Evolutionary conservation across 1,284 basidiomycete genomes (phyloP).

Genomic region (Heimioporus retisporus): DNA sequence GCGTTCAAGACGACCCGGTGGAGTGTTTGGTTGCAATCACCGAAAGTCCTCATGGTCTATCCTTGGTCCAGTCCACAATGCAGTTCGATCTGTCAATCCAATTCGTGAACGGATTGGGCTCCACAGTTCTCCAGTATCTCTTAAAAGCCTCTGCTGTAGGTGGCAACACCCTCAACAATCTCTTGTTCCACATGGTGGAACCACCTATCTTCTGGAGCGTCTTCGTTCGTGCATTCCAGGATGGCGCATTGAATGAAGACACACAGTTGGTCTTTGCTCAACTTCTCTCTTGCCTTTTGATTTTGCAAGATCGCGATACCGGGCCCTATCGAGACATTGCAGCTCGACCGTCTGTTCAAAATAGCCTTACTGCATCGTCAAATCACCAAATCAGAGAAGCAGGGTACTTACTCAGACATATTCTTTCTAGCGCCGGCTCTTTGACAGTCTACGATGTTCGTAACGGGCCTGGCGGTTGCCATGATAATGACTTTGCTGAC

Average conservation of each 20-base stretch:
- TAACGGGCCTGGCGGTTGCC: conserved; percentile 64
- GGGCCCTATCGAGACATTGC: conserved; percentile 28
- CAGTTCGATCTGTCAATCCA: conserved; percentile 31
- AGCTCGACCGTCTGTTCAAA: conserved; percentile 24
- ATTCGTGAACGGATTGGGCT: conserved; percentile 58
- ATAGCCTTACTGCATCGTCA: conserved; percentile 42
- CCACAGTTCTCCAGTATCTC: conserved; percentile 54
- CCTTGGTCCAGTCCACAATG: conserved; percentile 26
- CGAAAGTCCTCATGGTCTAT: conserved; percentile 21
- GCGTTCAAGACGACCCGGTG: conserved; percentile 40
- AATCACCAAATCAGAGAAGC: conserved; percentile 45
- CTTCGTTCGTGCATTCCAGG: conserved; percentile 51
- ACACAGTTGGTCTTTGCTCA: conserved; percentile 57
- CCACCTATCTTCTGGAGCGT: conserved; percentile 65
- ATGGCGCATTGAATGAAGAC: conserved; percentile 45
- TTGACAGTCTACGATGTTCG: conserved; percentile 16
- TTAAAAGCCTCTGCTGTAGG: conserved; percentile 47
- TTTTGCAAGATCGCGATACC: conserved; percentile 19
- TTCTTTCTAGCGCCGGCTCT: conserved; percentile 40
- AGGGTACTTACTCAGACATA: conserved; percentile 56
- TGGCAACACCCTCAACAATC: conserved; percentile 39
- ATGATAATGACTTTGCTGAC: conserved; percentile 71
- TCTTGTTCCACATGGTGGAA: conserved; percentile 55
- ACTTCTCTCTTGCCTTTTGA: conserved; percentile 61
- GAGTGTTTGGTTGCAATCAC: conserved; percentile 23